phyloP scores from a whole-genome alignment of 805 yeast genomes.

The Lachancea sp. region DNA sequence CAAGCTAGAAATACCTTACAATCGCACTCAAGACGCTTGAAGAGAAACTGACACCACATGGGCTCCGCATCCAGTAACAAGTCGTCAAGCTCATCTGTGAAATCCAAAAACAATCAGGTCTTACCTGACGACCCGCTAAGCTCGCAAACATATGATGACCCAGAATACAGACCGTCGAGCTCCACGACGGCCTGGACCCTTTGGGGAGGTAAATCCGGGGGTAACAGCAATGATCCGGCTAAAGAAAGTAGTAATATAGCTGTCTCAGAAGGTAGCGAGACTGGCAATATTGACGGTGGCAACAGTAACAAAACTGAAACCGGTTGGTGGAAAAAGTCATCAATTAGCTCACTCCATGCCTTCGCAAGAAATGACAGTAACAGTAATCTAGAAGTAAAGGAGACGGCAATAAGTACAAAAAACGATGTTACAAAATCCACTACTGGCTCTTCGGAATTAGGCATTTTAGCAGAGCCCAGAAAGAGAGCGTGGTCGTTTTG shows the following conservation, averaged over 20 bases:
- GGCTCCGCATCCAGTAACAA: slow-evolving; percentile 5
- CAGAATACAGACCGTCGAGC: not conserved
- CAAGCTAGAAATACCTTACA: not conserved
- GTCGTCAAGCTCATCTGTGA: slow-evolving; percentile 6
- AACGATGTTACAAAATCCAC: not conserved
- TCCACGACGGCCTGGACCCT: slow-evolving; percentile 10
- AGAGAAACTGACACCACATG: slow-evolving; percentile 1
- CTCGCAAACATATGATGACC: not conserved
- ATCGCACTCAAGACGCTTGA: too few species aligned
- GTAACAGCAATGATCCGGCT: not conserved
- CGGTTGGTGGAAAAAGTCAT: slow-evolving; percentile 13
- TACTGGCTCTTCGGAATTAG: too few species aligned
- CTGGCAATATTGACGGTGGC: not conserved
- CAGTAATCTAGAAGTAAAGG: not conserved
- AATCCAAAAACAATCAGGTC: not conserved
- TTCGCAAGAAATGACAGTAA: not conserved
- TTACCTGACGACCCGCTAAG: slow-evolving; percentile 2
- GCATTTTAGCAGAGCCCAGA: slow-evolving; percentile 2
- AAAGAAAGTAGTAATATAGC: not conserved
- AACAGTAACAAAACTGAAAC: not conserved
- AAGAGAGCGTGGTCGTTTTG: slow-evolving; percentile 23
- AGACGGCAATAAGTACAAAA: not conserved
- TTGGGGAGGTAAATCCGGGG: slow-evolving; percentile 8
- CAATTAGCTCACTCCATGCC: slow-evolving; percentile 7
- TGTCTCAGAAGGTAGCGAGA: not conserved